Conservation (phyloP, 2,329 filamentous ascomycete genomes). For the Paraphaeosphaeria sporulosa region DNA sequence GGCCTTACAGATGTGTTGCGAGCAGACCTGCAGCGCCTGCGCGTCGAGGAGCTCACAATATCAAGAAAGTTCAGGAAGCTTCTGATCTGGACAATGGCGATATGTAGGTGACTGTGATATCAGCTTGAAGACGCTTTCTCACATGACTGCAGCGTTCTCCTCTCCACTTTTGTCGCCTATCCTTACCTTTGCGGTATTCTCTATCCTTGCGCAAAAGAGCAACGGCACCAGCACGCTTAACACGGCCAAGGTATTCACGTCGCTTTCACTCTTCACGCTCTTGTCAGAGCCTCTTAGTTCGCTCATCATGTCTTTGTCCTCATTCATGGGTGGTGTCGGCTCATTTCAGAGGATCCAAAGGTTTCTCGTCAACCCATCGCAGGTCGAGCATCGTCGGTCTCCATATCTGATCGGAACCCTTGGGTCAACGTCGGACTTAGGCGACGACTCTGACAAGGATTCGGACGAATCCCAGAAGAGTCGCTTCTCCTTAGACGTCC, state of each 20-base stretch:
- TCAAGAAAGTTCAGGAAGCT: constrained; percentile 46
- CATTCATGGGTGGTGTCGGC: constrained; percentile 55
- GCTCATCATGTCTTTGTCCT: constrained; percentile 55
- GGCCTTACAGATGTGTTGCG: constrained; percentile 44
- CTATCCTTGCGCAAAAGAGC: constrained; percentile 48
- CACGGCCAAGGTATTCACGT: constrained; percentile 55
- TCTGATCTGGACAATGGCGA: constrained; percentile 47
- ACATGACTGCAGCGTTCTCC: constrained; percentile 34
- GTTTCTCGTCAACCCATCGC: constrained; percentile 47
- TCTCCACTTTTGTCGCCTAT: constrained; percentile 52
- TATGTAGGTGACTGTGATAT: constrained; percentile 30
- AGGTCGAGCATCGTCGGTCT: constrained; percentile 31
- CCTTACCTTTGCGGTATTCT: constrained; percentile 56
- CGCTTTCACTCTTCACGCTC: constrained; percentile 57
- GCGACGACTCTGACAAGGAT: constrained; percentile 35
- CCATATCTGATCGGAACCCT: constrained; percentile 28
- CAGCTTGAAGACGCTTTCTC: not conserved
- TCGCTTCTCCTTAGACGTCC: constrained; percentile 27
- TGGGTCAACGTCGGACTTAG: constrained; percentile 27
- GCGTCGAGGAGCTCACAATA: constrained; percentile 44
- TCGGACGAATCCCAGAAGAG: constrained; percentile 36
- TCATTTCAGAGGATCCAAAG: constrained; percentile 57
- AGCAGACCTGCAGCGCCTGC: constrained; percentile 39
- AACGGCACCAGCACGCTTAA: constrained; percentile 45
- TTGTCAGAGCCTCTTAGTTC: constrained; percentile 56